Percentiles rank a stretch among this genome's conserved stretches.
Conservation (phyloP, 768 basidiomycete species). For the Paxillus rubicundulus region DNA sequence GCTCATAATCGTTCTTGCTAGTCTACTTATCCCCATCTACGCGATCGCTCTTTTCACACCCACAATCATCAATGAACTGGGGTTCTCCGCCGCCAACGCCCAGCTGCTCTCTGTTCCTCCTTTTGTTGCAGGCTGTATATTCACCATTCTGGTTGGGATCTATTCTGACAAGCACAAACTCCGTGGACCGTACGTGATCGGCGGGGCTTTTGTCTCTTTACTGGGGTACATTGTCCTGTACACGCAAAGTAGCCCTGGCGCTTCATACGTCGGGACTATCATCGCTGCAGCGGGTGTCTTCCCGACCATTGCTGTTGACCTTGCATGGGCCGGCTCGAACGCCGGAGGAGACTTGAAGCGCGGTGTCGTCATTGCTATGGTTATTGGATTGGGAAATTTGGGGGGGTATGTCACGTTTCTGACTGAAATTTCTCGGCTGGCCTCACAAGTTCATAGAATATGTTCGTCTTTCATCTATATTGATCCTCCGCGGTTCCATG, state of each 20-base stretch:
- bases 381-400: conserved; percentile 54
- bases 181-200: conserved; percentile 51
- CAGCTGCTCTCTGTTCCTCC: conserved; percentile 51
- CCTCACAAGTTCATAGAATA: conserved; percentile 27
- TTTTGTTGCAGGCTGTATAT: conserved; percentile 45
- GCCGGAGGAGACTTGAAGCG: conserved; percentile 55
- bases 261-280: conserved; percentile 45
- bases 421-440: not conserved
- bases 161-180: conserved; percentile 41
- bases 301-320: conserved; percentile 44
- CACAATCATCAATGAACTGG: conserved; percentile 48
- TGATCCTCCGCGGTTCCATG: conserved; percentile 36
- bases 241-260: conserved; percentile 19
- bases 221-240: conserved; percentile 53
- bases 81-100: conserved; percentile 49
- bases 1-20: conserved; percentile 10
- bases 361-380: conserved; percentile 51
- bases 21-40: conserved; percentile 46
- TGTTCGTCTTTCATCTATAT: conserved; percentile 43
- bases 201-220: conserved; percentile 40
- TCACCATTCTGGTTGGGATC: conserved; percentile 41
- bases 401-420: conserved; percentile 41
- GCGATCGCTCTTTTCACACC: conserved; percentile 51
- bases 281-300: conserved; percentile 53
- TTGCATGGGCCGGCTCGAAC: conserved; percentile 57